A percentile compares a stretch with the other conserved stretches of the same genome.
Conservation (phyloP, 257 asterid species). For the Striga asiatica region DNA sequence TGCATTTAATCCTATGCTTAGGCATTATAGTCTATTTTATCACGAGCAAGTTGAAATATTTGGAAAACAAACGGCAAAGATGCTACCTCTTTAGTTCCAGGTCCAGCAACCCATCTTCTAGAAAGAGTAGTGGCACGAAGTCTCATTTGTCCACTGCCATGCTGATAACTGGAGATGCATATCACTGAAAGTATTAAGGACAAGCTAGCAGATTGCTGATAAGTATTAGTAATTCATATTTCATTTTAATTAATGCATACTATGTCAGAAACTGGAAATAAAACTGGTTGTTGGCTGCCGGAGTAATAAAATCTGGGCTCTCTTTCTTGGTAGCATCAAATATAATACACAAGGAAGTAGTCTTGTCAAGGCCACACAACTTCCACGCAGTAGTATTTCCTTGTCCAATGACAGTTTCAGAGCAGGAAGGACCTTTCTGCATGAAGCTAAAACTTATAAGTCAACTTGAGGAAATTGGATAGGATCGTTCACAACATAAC, state of each 20-base stretch:
- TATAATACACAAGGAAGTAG: constrained; percentile 80
- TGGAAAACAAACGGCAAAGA: too few species aligned
- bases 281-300: constrained; percentile 75
- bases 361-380: constrained; percentile 93
- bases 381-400: constrained; percentile 97
- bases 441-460: constrained; percentile 23
- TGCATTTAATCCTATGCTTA: too few species aligned
- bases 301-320: constrained; percentile 73
- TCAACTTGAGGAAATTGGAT: constrained; percentile 10
- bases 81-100: constrained; percentile 64
- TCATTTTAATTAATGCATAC: constrained; percentile 48
- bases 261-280: constrained; percentile 90
- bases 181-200: constrained; percentile 16
- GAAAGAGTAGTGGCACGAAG: constrained; percentile 88
- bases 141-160: constrained; percentile 84
- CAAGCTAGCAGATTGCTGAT: constrained; percentile 12
- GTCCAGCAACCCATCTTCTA: constrained; percentile 97
- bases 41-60: too few species aligned
- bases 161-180: constrained; percentile 71
- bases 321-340: constrained; percentile 86
- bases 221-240: constrained; percentile 8
- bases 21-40: too few species aligned
- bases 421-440: constrained; percentile 92
- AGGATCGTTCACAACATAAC: constrained; percentile 16
- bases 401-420: constrained; percentile 83